Evolutionary conservation across 371 early-diverging fungal species (phyloP).

Genomic region (Syncephalastrum sp.): DNA sequence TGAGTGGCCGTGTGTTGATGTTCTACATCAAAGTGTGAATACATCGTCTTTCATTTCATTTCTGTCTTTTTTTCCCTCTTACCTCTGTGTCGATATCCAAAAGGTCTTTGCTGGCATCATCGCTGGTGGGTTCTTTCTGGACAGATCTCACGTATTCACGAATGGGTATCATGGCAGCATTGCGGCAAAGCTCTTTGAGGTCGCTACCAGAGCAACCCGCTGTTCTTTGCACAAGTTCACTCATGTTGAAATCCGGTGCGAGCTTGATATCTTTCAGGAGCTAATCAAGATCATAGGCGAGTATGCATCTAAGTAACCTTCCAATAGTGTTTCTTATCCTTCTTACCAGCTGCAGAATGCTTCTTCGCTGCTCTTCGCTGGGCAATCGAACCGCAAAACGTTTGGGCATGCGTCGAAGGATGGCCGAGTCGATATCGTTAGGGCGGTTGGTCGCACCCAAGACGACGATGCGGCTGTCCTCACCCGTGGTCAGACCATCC

Average conservation of each 20-base stretch:
- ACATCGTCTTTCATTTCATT: neutral
- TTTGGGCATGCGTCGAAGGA: conserved; percentile 97
- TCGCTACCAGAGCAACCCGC: conserved; percentile 93
- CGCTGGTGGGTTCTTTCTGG: conserved; percentile 26
- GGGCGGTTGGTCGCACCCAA: conserved; percentile 97
- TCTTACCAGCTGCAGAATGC: conserved; percentile 82
- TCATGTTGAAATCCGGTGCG: conserved; percentile 70
- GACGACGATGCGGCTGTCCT: conserved; percentile 76
- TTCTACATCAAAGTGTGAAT: conserved; percentile 23
- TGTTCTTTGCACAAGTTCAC: conserved; percentile 74
- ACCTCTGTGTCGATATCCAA: conserved; percentile 33
- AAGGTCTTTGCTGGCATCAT: conserved; percentile 35
- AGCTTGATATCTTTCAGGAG: conserved; percentile 72
- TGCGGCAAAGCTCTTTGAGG: conserved; percentile 94
- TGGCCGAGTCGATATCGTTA: conserved; percentile 96
- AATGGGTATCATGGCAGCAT: conserved; percentile 94
- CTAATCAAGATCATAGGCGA: conserved; percentile 26
- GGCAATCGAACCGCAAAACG: conserved; percentile 90
- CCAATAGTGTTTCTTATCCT: neutral
- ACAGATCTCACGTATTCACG: conserved; percentile 79
- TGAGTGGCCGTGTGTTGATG: conserved; percentile 59
- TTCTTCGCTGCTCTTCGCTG: conserved; percentile 81
- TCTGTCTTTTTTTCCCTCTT: conserved; percentile 2
- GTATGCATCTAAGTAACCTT: neutral
- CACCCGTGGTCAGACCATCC: conserved; percentile 92